Percentiles rank a stretch among this genome's conserved stretches.
phyloP scores from a whole-genome alignment of 192 early-diverging fungal genomes.

The Hyaloraphidium curvatum region DNA sequence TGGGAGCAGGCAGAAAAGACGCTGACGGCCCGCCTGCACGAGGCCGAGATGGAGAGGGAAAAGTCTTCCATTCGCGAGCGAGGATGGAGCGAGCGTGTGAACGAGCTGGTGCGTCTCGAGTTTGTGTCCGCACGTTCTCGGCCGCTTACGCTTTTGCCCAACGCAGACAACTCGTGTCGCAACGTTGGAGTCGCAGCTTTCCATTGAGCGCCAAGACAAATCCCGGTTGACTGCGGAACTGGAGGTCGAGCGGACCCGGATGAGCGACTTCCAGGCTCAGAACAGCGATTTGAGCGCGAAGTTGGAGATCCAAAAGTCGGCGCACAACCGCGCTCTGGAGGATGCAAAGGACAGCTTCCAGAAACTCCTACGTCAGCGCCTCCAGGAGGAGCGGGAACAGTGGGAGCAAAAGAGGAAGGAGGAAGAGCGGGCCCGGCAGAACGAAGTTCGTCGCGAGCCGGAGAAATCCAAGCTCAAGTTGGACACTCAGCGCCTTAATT shows the following conservation, averaged over 20 bases:
- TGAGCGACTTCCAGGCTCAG: not conserved
- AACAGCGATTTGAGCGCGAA: conserved; percentile 23
- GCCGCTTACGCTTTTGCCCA: not conserved
- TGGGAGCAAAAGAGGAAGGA: conserved; percentile 8
- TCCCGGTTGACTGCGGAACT: conserved; percentile 8
- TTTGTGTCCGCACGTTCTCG: not conserved
- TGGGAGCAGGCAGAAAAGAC: conserved; percentile 23
- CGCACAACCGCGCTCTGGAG: conserved; percentile 17
- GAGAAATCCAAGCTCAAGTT: not conserved
- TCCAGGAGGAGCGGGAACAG: conserved; percentile 22
- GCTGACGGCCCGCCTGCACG: conserved; percentile 14
- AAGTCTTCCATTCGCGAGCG: conserved; percentile 8
- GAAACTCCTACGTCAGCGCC: conserved; percentile 4
- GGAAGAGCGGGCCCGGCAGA: not conserved
- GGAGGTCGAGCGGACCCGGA: conserved; percentile 6
- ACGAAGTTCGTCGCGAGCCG: not conserved
- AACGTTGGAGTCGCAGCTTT: not conserved
- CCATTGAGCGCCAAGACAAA: conserved; percentile 9
- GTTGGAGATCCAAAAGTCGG: conserved; percentile 13
- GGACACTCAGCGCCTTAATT: not conserved
- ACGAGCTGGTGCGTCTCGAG: conserved; percentile 12
- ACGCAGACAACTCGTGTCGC: not conserved
- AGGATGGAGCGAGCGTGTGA: conserved; percentile 1
- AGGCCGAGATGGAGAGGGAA: conserved; percentile 11
- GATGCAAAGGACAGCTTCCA: conserved; percentile 8